Percentiles rank a stretch among this genome's conserved stretches.
phyloP scores from a whole-genome alignment of 1,139 yeast species.

The Magnusiomyces paraingens region DNA sequence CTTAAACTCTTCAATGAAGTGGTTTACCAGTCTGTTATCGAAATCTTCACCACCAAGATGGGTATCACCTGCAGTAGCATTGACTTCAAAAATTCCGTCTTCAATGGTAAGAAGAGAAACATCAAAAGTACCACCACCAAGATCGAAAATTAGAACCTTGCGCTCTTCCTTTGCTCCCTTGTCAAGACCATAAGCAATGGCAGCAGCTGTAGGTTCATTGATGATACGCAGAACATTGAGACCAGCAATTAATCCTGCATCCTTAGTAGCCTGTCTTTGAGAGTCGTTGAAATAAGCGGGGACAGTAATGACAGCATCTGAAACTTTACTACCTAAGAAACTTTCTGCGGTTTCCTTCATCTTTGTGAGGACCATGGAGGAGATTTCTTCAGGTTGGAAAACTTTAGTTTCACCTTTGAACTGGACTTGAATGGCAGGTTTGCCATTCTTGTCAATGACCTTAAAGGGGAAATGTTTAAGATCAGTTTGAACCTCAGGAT shows the following conservation, averaged over 20 bases:
- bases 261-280: conserved; percentile 96
- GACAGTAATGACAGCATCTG: conserved; percentile 87
- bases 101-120: conserved; percentile 94
- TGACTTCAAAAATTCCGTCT: conserved; percentile 99
- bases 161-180: conserved; percentile 84
- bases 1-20: conserved; percentile 92
- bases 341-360: conserved; percentile 96
- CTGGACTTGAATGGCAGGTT: conserved; percentile 44
- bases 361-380: conserved; percentile 90
- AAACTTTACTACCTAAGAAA: conserved; percentile 77
- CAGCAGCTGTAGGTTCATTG: conserved; percentile 97
- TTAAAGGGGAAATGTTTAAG: conserved; percentile 95
- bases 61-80: conserved; percentile 99
- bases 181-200: conserved; percentile 95
- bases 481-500: conserved; percentile 85
- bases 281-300: conserved; percentile 96
- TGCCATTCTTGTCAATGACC: conserved; percentile 61
- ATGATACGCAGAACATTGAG: conserved; percentile 89
- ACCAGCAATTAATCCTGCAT: conserved; percentile 95
- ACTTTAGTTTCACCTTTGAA: conserved; percentile 89
- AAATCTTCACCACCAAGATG: conserved; percentile 99
- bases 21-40: conserved; percentile 92
- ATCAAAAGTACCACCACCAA: conserved; percentile 99
- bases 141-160: conserved; percentile 85
- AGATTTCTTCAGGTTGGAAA: conserved; percentile 93